Conservation (phyloP, 2,329 filamentous ascomycete genomes). For the Colletotrichum filicis region DNA sequence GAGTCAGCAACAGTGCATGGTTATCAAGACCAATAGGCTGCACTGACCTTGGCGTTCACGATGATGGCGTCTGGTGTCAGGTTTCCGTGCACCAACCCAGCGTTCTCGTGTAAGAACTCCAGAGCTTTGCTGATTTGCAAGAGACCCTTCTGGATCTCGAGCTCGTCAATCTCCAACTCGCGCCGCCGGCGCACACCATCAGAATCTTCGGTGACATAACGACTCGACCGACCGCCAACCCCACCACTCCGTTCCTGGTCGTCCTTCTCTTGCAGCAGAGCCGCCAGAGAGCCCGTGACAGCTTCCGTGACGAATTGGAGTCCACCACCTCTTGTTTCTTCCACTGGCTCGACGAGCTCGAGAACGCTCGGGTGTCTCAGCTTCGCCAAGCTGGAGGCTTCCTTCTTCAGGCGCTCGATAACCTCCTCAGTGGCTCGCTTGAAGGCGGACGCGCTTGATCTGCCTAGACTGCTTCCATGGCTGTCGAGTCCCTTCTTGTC, state of each 20-base stretch:
- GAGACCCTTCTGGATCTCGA: slow-evolving; percentile 97
- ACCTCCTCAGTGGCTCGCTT: slow-evolving; percentile 91
- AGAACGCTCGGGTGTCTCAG: slow-evolving; percentile 92
- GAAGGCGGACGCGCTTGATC: slow-evolving; percentile 73
- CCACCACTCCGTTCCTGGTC: slow-evolving; percentile 80
- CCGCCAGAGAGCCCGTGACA: slow-evolving; percentile 88
- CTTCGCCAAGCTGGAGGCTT: slow-evolving; percentile 88
- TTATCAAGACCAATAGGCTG: background rate
- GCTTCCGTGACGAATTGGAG: slow-evolving; percentile 96
- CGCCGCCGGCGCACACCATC: slow-evolving; percentile 78
- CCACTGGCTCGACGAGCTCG: slow-evolving; percentile 93
- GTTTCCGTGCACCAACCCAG: slow-evolving; percentile 92
- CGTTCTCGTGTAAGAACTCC: slow-evolving; percentile 95
- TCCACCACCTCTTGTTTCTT: slow-evolving; percentile 90
- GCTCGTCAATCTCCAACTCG: slow-evolving; percentile 93
- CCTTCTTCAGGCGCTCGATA: slow-evolving; percentile 88
- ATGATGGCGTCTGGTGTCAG: slow-evolving; percentile 93
- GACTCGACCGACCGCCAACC: slow-evolving; percentile 76
- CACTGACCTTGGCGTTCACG: slow-evolving; percentile 86
- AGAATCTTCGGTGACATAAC: slow-evolving; percentile 83
- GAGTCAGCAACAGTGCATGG: slow-evolving; percentile 42
- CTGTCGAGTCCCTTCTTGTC: slow-evolving; percentile 87
- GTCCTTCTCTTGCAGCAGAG: slow-evolving; percentile 87
- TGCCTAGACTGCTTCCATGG: slow-evolving; percentile 69
- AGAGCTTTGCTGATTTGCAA: slow-evolving; percentile 93